A percentile compares a stretch with the other conserved stretches of the same genome.
Conservation (phyloP, 2,329 filamentous ascomycete species). For the Podosphaera fusca region DNA sequence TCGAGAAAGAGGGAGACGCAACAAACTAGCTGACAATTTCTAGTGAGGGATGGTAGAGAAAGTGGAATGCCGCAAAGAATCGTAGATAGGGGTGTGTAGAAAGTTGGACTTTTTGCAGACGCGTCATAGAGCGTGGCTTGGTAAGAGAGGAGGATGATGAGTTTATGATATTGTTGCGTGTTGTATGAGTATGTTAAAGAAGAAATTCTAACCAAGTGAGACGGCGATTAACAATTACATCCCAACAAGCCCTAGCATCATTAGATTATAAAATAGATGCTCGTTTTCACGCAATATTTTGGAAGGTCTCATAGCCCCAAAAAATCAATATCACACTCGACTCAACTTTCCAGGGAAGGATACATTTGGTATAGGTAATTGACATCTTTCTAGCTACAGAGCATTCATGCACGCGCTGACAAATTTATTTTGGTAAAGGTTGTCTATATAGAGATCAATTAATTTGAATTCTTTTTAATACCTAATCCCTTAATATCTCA, state of each 20-base stretch:
- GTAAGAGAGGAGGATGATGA: neutral
- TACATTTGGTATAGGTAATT: neutral
- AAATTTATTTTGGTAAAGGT: neutral
- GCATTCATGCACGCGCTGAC: neutral
- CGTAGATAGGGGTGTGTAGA: neutral
- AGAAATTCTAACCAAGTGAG: neutral
- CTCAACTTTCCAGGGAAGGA: neutral
- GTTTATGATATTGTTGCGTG: neutral
- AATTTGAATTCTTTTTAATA: neutral
- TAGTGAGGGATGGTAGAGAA: neutral
- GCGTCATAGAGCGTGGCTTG: neutral
- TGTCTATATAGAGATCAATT: neutral
- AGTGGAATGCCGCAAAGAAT: neutral
- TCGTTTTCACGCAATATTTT: neutral
- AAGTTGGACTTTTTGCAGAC: neutral
- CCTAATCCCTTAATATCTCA: neutral
- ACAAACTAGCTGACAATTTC: neutral
- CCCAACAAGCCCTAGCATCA: neutral
- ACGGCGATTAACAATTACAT: neutral
- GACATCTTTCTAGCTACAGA: neutral
- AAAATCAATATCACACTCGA: neutral
- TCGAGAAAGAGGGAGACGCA: neutral
- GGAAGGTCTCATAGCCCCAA: neutral
- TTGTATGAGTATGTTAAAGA: neutral
- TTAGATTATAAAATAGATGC: neutral